Evolutionary conservation across 441 rosid genomes (phyloP), one percentile per base, ranked within the genome.

Genomic region (Brassica balearica): DNA sequence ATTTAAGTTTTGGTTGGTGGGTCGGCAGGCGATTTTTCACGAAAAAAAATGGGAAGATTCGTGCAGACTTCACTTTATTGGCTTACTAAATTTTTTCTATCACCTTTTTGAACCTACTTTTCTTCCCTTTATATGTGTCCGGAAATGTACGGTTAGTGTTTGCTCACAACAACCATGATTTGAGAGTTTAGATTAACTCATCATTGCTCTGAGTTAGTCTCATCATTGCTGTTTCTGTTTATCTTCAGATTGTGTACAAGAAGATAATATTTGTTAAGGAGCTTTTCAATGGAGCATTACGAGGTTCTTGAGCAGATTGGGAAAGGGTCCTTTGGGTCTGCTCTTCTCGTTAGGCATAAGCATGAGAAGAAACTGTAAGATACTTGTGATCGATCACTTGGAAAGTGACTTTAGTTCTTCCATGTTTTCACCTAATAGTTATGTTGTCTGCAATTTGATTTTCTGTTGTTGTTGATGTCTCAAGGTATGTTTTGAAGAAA

Each of bases 241-340:
- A 23, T 68, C 60, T 38, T 46, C 76, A 60, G 68, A 61, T 72
- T 72, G 15, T 60, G 1, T 0, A 65, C 59, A 83, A 75, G 72
- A 75, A 75, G 81, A 53, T 63, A 53, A 55, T 78, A 22, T 27
- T 72, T 62, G n/a, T 12, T 59, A 20, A 43, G 60, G 32, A 76
- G 68, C 65, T 77, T 51, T 53, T 68, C 61, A 68, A 96, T 94
- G 98, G 99, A 96, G 88, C 90, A 94, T 81, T 96, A 96, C 77
- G 99, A 96, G 82, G 81, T 94, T 82, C 89, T 96, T 29, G 98
- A 96, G 89, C 98, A 94, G 75, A 91, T 96, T 67, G 99, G 99
- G 36, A 94, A 91, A 84, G 99, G 99, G 9, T 89, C 99, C 53
- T 96, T 96, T 34, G 99, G 99, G 74, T 92, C 98, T 10, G 98